Conservation (phyloP, 352 stramenopile species). For the Phytophthora pluvialis region DNA sequence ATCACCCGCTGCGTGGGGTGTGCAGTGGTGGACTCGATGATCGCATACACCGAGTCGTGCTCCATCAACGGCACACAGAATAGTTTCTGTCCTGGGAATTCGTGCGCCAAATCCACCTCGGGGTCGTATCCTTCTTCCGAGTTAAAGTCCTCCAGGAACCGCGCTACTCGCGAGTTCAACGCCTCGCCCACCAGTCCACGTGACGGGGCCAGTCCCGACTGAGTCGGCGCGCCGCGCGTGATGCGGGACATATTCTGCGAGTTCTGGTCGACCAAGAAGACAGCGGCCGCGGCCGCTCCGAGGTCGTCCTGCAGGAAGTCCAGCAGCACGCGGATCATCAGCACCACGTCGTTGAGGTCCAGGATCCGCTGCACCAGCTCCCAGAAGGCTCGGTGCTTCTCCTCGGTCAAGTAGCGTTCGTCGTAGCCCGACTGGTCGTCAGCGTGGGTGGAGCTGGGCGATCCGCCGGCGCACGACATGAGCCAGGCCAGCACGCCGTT, state of each 20-base stretch:
- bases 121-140: constrained; percentile 58
- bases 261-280: constrained; percentile 82
- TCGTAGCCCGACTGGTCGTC: constrained; percentile 30
- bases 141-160: constrained; percentile 54
- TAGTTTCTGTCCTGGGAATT: constrained; percentile 65
- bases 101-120: constrained; percentile 70
- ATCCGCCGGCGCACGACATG: constrained; percentile 17
- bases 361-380: constrained; percentile 75
- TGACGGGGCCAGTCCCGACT: constrained; percentile 57
- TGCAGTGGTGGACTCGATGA: constrained; percentile 71
- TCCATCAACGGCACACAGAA: constrained; percentile 78
- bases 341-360: constrained; percentile 72
- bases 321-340: constrained; percentile 75
- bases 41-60: constrained; percentile 79
- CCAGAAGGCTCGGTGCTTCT: constrained; percentile 83
- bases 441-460: neutral
- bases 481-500: constrained; percentile 23
- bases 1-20: constrained; percentile 45
- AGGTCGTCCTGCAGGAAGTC: constrained; percentile 71
- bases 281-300: constrained; percentile 51
- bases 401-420: constrained; percentile 50
- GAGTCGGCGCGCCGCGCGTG: constrained; percentile 47
- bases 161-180: constrained; percentile 39
- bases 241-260: constrained; percentile 82
- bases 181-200: constrained; percentile 63